Percentiles rank a stretch among this genome's conserved stretches.
Conservation (phyloP, 768 basidiomycete genomes). For the Mrakia gelida region DNA sequence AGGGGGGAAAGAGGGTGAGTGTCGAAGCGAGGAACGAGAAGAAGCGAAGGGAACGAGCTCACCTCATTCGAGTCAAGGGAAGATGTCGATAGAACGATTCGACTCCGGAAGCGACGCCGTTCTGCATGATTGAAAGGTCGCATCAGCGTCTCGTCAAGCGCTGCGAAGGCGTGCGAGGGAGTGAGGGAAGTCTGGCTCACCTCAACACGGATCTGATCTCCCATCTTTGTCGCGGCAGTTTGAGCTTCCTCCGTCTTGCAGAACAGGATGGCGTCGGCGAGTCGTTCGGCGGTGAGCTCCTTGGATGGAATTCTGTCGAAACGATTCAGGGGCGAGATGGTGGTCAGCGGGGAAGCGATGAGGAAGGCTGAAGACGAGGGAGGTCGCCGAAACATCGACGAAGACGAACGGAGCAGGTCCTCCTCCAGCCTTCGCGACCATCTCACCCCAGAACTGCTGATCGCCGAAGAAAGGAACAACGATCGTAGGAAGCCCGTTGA, state of each 20-base stretch:
- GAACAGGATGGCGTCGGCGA: constrained; percentile 55
- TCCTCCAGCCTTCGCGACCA: constrained; percentile 60
- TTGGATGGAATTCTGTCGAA: constrained; percentile 51
- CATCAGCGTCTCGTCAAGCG: too few relatives aligned
- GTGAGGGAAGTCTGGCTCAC: background rate
- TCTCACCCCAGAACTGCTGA: constrained; percentile 50
- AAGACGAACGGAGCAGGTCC: constrained; percentile 44
- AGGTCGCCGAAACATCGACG: too few relatives aligned
- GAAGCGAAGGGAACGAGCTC: background rate
- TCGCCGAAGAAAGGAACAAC: constrained; percentile 67
- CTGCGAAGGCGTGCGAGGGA: too few relatives aligned
- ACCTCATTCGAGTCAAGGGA: background rate
- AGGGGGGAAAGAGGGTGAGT: constrained; percentile 42
- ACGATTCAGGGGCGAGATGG: too few relatives aligned
- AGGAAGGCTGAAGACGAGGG: too few relatives aligned
- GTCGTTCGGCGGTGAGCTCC: constrained; percentile 50
- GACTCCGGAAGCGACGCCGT: constrained; percentile 52
- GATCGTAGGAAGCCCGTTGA: constrained; percentile 58
- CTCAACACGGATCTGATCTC: constrained; percentile 51
- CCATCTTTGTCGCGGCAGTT: constrained; percentile 52
- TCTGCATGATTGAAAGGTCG: too few relatives aligned
- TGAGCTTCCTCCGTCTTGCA: constrained; percentile 52
- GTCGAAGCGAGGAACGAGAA: background rate
- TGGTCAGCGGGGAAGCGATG: background rate
- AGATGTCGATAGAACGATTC: constrained; percentile 48